Evolutionary conservation across 352 stramenopile genomes (phyloP).

Genomic region (Pythium volutum): DNA sequence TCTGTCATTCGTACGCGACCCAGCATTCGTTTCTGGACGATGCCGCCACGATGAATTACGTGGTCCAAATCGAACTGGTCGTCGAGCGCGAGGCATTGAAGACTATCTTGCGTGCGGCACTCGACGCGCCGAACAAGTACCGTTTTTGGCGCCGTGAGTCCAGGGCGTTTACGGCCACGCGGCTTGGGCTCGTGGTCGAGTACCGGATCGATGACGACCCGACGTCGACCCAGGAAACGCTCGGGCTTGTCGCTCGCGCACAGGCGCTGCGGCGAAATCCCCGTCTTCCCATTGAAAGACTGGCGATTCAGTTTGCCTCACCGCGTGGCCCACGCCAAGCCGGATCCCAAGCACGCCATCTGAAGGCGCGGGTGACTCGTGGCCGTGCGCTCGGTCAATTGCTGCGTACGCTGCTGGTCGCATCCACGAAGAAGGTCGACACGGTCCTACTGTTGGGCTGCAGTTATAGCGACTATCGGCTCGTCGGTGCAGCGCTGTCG

Average conservation of each 20-base stretch:
- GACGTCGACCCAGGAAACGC: background rate
- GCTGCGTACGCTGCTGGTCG: background rate
- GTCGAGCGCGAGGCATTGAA: background rate
- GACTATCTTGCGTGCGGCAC: background rate
- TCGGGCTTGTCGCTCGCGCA: background rate
- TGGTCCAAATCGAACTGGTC: no score
- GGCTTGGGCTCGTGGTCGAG: background rate
- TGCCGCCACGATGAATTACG: no score
- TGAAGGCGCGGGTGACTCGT: background rate
- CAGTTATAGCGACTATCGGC: background rate
- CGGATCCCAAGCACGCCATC: background rate
- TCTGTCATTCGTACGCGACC: no score
- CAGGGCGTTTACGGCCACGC: no score
- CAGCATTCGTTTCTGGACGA: no score
- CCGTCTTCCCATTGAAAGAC: background rate
- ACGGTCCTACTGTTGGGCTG: background rate
- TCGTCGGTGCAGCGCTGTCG: conserved; percentile 1
- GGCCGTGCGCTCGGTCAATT: background rate
- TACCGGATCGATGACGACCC: background rate
- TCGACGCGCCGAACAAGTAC: background rate
- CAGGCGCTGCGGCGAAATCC: background rate
- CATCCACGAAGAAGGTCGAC: background rate
- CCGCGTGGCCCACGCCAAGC: no score
- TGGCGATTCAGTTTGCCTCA: conserved; percentile 1
- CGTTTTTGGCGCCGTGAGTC: background rate